Evolutionary conservation across 1,284 basidiomycete genomes (phyloP), one percentile per base, ranked within the genome.

Genomic region (Tranzscheliella williamsii): DNA sequence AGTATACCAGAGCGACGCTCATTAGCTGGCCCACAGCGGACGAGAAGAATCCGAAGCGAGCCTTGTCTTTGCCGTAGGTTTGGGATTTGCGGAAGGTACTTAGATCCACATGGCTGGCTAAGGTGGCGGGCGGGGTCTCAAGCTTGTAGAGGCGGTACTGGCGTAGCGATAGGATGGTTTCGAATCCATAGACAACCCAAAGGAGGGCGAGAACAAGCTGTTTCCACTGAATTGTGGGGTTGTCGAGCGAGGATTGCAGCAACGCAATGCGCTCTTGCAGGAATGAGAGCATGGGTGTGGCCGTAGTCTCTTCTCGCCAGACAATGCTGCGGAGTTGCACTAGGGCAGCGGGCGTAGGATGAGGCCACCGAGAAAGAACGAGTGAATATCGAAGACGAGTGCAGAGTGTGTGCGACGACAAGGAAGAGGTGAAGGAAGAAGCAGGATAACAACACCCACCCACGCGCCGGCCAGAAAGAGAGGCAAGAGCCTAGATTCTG

Each of bases 31-130:
- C 86, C 77, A 87, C 85, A 46, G 92, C 61, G 1, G 86, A 85
- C 0, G 87, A 85, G 58, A 91, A 76, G 36, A 95, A 80, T 1
- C 85, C 84, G 78, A 89, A 94, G 69, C 84, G 84, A n/a, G 91
- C 87, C 80, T 97, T 96, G 83, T 94, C 90, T 39, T 84, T 84
- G 16, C 91, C 90, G 80, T 98, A 98, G 21, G 82, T 80, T 78
- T 97, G 93, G 1, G 91, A 92, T 73, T 95, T 95, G 53, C 85
- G 80, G 79, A 92, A 95, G 6, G 86, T 86, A 1, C 87, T 85
- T 15, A 81, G 76, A 6, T 83, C 82, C 63, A 95, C 87, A 74
- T 94, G 87, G 1, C 80, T 79, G 1, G 84, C 85, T 4, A 96
- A 84, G 2, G 85, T 86, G 1, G 84, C 77, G 0, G 92, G 93